Evolutionary conservation across 2,329 filamentous ascomycete genomes (phyloP).

Genomic region (Ophiocordyceps camponoti-saundersi): DNA sequence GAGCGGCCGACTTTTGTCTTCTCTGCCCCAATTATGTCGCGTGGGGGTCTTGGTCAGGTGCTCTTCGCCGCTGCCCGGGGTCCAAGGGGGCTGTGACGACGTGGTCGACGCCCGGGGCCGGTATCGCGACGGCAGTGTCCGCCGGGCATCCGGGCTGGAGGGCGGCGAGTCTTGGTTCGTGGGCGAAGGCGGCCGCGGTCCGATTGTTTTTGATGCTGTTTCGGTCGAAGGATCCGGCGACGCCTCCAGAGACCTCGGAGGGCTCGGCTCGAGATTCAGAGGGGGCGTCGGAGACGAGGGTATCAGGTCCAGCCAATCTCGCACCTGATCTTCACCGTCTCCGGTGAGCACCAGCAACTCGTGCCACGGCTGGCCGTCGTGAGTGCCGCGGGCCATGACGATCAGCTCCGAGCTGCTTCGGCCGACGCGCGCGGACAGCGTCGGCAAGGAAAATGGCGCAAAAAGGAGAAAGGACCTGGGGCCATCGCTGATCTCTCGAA

Average conservation of each 20-base stretch:
- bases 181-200: conserved; percentile 7
- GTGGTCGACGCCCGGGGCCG: conserved; percentile 6
- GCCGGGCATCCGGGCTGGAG: conserved; percentile 8
- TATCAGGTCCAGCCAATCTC: conserved; percentile 79
- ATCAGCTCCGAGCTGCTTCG: conserved; percentile 56
- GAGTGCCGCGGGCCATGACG: conserved; percentile 66
- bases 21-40: conserved; percentile 12
- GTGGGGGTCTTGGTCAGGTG: conserved; percentile 3
- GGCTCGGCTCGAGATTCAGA: conserved; percentile 15
- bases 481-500: conserved; percentile 70
- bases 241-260: conserved; percentile 6
- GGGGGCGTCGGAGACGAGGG: conserved; percentile 33
- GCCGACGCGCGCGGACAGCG: conserved; percentile 66
- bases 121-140: conserved; percentile 9
- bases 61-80: background rate
- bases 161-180: conserved; percentile 3
- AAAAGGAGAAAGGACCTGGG: conserved; percentile 72
- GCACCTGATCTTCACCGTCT: conserved; percentile 58
- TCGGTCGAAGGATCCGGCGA: conserved; percentile 15
- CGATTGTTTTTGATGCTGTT: conserved; percentile 10
- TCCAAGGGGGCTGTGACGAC: background rate
- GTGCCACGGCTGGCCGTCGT: conserved; percentile 55
- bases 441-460: conserved; percentile 59
- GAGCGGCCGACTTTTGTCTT: conserved; percentile 13
- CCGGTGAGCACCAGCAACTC: conserved; percentile 67